Evolutionary conservation across 2,329 filamentous ascomycete genomes (phyloP), one percentile per base, ranked within the genome.

Genomic region (Penicillium olsonii): DNA sequence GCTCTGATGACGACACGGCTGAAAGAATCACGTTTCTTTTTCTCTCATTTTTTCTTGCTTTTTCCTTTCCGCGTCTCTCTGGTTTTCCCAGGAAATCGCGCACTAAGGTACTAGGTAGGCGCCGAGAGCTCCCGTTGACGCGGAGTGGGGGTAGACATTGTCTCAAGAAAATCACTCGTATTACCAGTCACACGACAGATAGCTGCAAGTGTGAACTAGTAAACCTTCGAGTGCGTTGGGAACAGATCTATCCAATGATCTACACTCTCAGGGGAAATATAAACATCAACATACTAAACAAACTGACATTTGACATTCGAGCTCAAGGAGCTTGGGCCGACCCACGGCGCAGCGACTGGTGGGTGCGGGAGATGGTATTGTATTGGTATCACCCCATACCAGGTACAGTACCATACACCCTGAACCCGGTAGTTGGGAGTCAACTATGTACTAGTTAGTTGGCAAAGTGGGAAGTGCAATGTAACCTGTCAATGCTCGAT

Each of bases 341-440:
- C 18, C 46, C 45, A 48, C 45, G 15, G 45, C 44, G 27, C 44
- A 46, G 44, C 18, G 37, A 14, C 27, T 46, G 44, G 44, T 39
- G 20, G 20, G 44, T 46, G 44, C 44, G 35, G 31, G 10, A 14
- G n/a, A 18, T 35, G n/a, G 8, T 34, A 34, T 34, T 15, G n/a
- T n/a, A n/a, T n/a, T 8, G 22, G 14, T 31, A 31, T 14, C 27
- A 10, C 12, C 9, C 12, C 14, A 5, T 42, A 52, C 35, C 20
- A n/a, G 41, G 50, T 47, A 54, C 54, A 55, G 52, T 50, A 45
- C 48, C 39, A 42, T 53, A 53, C 35, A 11, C 31, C 14, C 11
- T 34, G 48, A 53, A 53, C 54, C 56, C 47, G 52, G 57, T 60
- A 52, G 48, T 48, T 56, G 53, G 53, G 52, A 54, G 27, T 11